phyloP scores from a whole-genome alignment of 2,329 filamentous ascomycete species.

The Rhynchosporium secalis region DNA sequence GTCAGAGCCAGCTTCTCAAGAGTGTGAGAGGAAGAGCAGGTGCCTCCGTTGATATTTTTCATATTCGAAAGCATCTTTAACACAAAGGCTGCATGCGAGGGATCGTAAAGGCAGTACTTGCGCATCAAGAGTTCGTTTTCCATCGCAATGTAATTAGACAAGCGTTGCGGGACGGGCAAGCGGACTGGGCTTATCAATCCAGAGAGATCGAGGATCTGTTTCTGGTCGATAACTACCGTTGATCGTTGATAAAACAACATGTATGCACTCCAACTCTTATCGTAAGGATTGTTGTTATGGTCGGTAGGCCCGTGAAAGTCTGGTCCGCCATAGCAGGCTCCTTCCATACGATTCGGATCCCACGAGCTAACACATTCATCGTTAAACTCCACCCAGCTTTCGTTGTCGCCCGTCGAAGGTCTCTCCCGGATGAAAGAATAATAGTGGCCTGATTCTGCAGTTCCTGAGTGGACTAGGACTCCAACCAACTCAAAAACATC shows the following conservation, averaged over 20 bases:
- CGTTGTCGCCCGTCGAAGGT: slow-evolving; percentile 50
- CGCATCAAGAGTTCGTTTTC: slow-evolving; percentile 75
- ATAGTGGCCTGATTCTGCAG: slow-evolving; percentile 92
- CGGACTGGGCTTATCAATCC: slow-evolving; percentile 46
- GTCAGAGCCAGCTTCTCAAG: slow-evolving; percentile 53
- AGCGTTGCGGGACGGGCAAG: slow-evolving; percentile 46
- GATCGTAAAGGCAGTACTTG: slow-evolving; percentile 78
- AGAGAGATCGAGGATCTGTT: slow-evolving; percentile 46
- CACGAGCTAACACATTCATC: slow-evolving; percentile 80
- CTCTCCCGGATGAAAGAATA: slow-evolving; percentile 92
- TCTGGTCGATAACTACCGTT: slow-evolving; percentile 59
- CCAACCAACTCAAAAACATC: slow-evolving; percentile 95
- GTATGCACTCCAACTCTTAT: slow-evolving; percentile 85
- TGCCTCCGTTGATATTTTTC: slow-evolving; percentile 48
- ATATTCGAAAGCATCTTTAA: slow-evolving; percentile 60
- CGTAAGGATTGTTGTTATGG: slow-evolving; percentile 49
- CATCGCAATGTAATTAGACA: slow-evolving; percentile 61
- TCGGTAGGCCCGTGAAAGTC: slow-evolving; percentile 55
- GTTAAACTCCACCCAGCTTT: slow-evolving; percentile 87
- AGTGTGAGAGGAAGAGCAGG: slow-evolving; percentile 51
- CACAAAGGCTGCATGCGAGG: slow-evolving; percentile 67
- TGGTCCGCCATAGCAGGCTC: slow-evolving; percentile 76
- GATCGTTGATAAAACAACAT: slow-evolving; percentile 96
- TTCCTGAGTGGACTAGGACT: slow-evolving; percentile 88
- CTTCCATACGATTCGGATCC: slow-evolving; percentile 71